Percentiles rank a stretch among this genome's conserved stretches.
phyloP scores from a whole-genome alignment of 352 stramenopile species.

The Phytophthora kernoviae region DNA sequence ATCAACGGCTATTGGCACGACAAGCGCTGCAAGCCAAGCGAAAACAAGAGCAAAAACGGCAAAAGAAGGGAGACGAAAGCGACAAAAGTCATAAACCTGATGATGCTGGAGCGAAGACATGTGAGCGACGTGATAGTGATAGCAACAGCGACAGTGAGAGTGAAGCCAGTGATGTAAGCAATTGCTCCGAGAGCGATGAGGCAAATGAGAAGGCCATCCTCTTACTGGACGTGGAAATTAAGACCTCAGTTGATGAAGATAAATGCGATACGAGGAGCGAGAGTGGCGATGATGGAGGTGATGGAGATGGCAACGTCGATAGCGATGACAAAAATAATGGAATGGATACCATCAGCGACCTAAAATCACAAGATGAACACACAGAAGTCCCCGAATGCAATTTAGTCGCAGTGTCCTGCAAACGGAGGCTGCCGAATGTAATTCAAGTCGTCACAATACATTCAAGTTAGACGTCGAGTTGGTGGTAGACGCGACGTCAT shows the following conservation, averaged over 20 bases:
- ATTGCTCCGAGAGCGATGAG: constrained; percentile 68
- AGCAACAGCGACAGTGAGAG: constrained; percentile 41
- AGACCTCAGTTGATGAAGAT: constrained; percentile 8
- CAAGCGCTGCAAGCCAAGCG: constrained; percentile 58
- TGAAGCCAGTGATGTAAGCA: constrained; percentile 68
- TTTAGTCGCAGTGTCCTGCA: neutral
- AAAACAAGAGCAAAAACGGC: constrained; percentile 39
- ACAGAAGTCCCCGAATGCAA: constrained; percentile 5
- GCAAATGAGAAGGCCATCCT: constrained; percentile 60
- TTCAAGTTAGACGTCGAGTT: neutral
- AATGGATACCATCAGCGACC: neutral
- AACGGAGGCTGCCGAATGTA: neutral
- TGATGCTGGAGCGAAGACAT: neutral
- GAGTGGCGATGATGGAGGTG: neutral
- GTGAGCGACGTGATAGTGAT: constrained; percentile 2
- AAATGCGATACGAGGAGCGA: neutral
- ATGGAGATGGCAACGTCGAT: neutral
- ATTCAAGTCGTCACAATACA: too few relatives aligned
- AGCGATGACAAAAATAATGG: neutral
- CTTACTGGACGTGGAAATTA: constrained; percentile 38
- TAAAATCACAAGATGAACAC: neutral
- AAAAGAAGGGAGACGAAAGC: constrained; percentile 7
- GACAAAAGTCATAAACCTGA: neutral
- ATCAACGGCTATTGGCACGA: constrained; percentile 59
- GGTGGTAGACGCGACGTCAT: neutral